Evolutionary conservation across 768 basidiomycete genomes (phyloP).

Genomic region (Terana coerulea): DNA sequence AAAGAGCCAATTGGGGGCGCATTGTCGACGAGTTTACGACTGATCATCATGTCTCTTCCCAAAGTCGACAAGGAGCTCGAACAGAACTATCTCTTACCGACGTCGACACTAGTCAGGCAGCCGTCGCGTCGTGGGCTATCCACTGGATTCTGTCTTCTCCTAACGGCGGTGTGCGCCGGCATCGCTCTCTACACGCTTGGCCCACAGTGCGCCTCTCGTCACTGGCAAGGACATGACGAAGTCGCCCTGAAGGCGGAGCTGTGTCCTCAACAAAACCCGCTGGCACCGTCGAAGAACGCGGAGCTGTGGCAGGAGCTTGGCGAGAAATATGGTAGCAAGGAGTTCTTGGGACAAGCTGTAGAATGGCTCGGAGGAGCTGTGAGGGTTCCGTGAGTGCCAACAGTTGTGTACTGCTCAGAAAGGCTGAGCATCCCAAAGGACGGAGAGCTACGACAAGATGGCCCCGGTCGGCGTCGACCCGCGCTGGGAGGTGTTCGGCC

Average conservation of each 20-base stretch:
- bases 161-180: background rate
- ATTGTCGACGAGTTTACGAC: too few relatives aligned
- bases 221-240: background rate
- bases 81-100: too few relatives aligned
- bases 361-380: slow-evolving; percentile 23
- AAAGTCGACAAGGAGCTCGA: too few relatives aligned
- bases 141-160: background rate
- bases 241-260: slow-evolving; percentile 7
- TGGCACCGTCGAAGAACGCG: slow-evolving; percentile 31
- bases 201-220: background rate
- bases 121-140: background rate
- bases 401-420: background rate
- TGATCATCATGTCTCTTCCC: too few relatives aligned
- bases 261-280: slow-evolving; percentile 34
- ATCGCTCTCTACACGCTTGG: slow-evolving; percentile 1
- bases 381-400: slow-evolving; percentile 33
- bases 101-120: too few relatives aligned
- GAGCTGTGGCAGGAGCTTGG: slow-evolving; percentile 31
- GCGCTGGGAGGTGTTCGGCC: slow-evolving; percentile 37
- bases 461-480: slow-evolving; percentile 43
- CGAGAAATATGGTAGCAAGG: slow-evolving; percentile 28
- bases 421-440: slow-evolving; percentile 28
- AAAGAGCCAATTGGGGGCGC: too few relatives aligned
- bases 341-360: slow-evolving; percentile 28
- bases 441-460: slow-evolving; percentile 50